Base-by-base conservation (phyloP, 495 filamentous ascomycete species). In the Tuber umbilicatum region DNA sequence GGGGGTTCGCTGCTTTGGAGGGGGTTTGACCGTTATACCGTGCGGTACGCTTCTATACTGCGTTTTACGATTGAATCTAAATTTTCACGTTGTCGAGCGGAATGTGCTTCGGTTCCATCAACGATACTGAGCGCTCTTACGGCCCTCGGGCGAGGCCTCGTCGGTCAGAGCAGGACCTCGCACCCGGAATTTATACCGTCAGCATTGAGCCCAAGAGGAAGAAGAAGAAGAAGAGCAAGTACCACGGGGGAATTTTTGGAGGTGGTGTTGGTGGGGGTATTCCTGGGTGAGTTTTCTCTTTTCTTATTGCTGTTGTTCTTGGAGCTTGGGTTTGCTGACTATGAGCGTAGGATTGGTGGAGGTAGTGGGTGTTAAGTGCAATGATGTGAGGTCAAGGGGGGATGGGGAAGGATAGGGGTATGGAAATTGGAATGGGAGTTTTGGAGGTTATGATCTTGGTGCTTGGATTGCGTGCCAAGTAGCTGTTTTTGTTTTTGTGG, bases 21-120 rank as follows among this genome's bases (percentile, higher is more conserved):
- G 23, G 4, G 23, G 45, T 50, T n/a, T 50, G n/a, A n/a, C 10
- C 31, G 7, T 5, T 14, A 27, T 60, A 27, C 50, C 9, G 7
- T 27, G 10, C 23, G 23, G 5, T n/a, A 60, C 50, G 0, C 10
- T 5, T 7, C 2, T 2, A 60, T 55, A 55, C 21, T n/a, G 31
- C 50, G n/a, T 27, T n/a, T n/a, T n/a, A 21, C 45, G n/a, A 50
- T 50, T n/a, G n/a, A n/a, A n/a, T n/a, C n/a, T 50, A 50, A 23
- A 50, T n/a, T 50, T 50, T 50, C 45, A 50, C 10, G 21, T n/a
- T 39, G 9, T n/a, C n/a, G n/a, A n/a, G 31, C 64, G n/a, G 40
- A 23, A 79, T 79, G 77, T 79, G 77, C 64, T 79, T 79, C 40
- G 77, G 77, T 12, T 43, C 31, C 5, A 78, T 74, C 9, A 79